phyloP scores from a whole-genome alignment of 805 yeast species.

The Metschnikowia kofuensis region DNA sequence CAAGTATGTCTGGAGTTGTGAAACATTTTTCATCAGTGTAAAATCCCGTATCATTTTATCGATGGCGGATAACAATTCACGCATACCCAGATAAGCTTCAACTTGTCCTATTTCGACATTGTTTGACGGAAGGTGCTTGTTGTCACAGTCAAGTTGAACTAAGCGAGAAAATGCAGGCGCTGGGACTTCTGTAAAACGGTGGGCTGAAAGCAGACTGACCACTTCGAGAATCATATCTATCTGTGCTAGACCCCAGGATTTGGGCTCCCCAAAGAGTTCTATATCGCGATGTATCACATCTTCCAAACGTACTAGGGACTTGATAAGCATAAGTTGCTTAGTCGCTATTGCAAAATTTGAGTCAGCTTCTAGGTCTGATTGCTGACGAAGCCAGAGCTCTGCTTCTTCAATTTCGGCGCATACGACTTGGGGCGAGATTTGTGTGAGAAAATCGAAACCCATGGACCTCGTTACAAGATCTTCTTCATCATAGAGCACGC shows the following conservation, averaged over 20 bases:
- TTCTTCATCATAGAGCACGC: constrained; percentile 72
- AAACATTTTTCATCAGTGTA: constrained; percentile 16
- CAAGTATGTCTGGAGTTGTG: constrained; percentile 29
- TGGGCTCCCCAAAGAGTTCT: constrained; percentile 3
- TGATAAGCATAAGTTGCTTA: constrained; percentile 27
- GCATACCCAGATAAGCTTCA: constrained; percentile 22
- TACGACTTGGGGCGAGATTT: constrained; percentile 22
- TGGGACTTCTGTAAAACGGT: constrained; percentile 1
- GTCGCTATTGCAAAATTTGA: constrained; percentile 8
- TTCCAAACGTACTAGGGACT: constrained; percentile 21
- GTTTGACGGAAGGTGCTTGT: constrained; percentile 38
- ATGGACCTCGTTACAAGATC: constrained; percentile 65
- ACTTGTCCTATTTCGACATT: constrained; percentile 21
- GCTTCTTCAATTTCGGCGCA: constrained; percentile 31
- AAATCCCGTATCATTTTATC: constrained; percentile 19
- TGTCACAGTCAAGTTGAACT: constrained; percentile 35
- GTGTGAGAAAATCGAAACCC: constrained; percentile 41
- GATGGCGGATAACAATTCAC: constrained; percentile 21
- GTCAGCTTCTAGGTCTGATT: constrained; percentile 11
- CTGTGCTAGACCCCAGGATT: constrained; percentile 1
- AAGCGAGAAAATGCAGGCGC: constrained; percentile 29
- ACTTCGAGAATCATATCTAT: not conserved
- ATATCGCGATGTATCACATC: constrained; percentile 5
- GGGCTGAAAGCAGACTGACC: not conserved
- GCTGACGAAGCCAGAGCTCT: constrained; percentile 29